A percentile compares a stretch with the other conserved stretches of the same genome.
phyloP scores from a whole-genome alignment of 2,329 filamentous ascomycete genomes.

The Botrytis paeoniae region DNA sequence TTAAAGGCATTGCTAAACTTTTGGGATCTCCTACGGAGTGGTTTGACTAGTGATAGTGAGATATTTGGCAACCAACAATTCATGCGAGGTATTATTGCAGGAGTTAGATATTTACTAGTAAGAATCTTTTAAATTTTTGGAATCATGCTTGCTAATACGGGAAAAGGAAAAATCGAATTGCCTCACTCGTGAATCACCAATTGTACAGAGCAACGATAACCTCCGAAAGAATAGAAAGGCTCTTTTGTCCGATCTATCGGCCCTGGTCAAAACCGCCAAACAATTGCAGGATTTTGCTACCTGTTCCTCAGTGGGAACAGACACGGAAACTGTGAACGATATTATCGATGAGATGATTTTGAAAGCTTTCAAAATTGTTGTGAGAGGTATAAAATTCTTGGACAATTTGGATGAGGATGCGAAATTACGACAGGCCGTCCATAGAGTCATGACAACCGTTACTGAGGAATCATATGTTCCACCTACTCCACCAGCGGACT shows the following conservation, averaged over 20 bases:
- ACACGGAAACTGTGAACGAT: slow-evolving; percentile 62
- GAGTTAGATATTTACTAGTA: slow-evolving; percentile 85
- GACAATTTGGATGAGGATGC: slow-evolving; percentile 74
- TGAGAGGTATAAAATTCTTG: slow-evolving; percentile 81
- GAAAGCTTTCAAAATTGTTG: slow-evolving; percentile 93
- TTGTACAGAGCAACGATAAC: slow-evolving; percentile 71
- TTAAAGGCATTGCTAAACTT: slow-evolving; percentile 85
- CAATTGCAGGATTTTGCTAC: slow-evolving; percentile 69
- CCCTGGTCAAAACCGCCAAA: slow-evolving; percentile 85
- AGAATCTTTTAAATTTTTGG: slow-evolving; percentile 40
- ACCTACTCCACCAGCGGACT: slow-evolving; percentile 62
- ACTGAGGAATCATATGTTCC: slow-evolving; percentile 57
- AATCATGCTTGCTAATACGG: slow-evolving; percentile 18
- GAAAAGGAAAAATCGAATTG: slow-evolving; percentile 81
- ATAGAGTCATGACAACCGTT: slow-evolving; percentile 59
- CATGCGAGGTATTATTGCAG: slow-evolving; percentile 89
- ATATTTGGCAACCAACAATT: slow-evolving; percentile 91
- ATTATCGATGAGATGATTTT: slow-evolving; percentile 90
- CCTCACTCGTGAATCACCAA: slow-evolving; percentile 73
- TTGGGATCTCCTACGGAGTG: slow-evolving; percentile 84
- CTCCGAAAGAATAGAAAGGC: slow-evolving; percentile 82
- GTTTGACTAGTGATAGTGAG: slow-evolving; percentile 69
- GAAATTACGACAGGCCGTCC: slow-evolving; percentile 47
- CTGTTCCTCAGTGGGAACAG: slow-evolving; percentile 40
- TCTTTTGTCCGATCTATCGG: slow-evolving; percentile 82